Base-by-base conservation (phyloP, 257 asterid genomes). In the Salvia splendens region DNA sequence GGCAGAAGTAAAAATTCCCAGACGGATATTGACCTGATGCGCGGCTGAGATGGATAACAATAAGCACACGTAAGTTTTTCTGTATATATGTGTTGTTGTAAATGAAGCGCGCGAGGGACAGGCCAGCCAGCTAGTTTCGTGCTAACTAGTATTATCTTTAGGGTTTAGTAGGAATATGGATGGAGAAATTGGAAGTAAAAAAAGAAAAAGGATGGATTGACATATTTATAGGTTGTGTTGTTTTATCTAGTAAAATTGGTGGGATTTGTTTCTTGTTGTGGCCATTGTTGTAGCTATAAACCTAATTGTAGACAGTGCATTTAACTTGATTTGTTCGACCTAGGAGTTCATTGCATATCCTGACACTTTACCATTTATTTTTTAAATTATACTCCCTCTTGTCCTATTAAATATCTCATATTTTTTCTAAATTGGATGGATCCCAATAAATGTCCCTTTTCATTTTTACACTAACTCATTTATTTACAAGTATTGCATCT, bases 21-120 rank as follows among this genome's bases (percentile, higher is more conserved):
- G 80, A 76, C 83, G 2, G 96, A 75, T 61, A 86, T 92, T 56
- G 98, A 92, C 83, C 82, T 92, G 74, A 87, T 79, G 71, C 88
- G 92, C 12, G 93, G 97, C 74, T 89, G 91, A 89, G 33, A 71
- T 20, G 30, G 9, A 54, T n/a, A 16, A 75, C 88, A 65, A 71
- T 43, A 28, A 70, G 69, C 79, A 68, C 86, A 76, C 56, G 82
- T 60, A 74, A 73, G 75, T 53, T 17, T n/a, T 64, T 24, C 30
- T 81, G 85, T 82, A 80, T 73, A 80, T 81, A 82, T 69, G 80
- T 81, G 84, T 81, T 88, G 83, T 82, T 85, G 92, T 85, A 85
- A 81, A 81, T 84, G 86, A 77, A 75, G 59, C 20, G 81, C 56
- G 64, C 69, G 75, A 28, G 74, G 74, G 70, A 63, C 59, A 51